Evolutionary conservation across 169 alveolate species (phyloP).

Genomic region (Cystoisospora suis): DNA sequence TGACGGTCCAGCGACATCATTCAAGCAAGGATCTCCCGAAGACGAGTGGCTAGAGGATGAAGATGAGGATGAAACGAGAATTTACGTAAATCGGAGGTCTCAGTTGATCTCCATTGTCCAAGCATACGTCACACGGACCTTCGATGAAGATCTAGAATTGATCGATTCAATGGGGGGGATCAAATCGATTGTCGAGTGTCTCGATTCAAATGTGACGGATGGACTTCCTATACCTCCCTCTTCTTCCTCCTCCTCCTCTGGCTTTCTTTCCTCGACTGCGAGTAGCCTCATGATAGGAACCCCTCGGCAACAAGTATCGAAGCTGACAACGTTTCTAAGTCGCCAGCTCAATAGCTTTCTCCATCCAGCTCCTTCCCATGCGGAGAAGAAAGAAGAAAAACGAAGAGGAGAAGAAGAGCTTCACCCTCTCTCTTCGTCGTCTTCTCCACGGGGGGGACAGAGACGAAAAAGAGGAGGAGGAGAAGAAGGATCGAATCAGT

Average conservation of each 20-base stretch:
- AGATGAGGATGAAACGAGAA: slow-evolving; percentile 12
- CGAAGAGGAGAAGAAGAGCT: background rate
- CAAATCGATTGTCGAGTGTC: slow-evolving; percentile 49
- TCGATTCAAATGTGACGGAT: slow-evolving; percentile 34
- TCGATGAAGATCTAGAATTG: slow-evolving; percentile 57
- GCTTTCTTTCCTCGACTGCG: background rate
- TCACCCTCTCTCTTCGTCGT: too few relatives aligned
- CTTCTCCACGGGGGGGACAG: too few relatives aligned
- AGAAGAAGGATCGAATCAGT: background rate
- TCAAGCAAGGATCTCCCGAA: slow-evolving; percentile 37
- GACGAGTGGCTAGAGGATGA: slow-evolving; percentile 38
- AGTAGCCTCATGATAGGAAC: background rate
- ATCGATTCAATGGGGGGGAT: slow-evolving; percentile 64
- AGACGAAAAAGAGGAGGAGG: background rate
- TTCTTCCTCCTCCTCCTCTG: background rate
- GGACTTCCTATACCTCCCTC: slow-evolving; percentile 36
- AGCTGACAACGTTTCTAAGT: too few relatives aligned
- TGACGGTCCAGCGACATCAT: slow-evolving; percentile 42
- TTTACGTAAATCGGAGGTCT: slow-evolving; percentile 4
- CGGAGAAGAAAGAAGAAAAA: background rate
- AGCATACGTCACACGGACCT: slow-evolving; percentile 62
- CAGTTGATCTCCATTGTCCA: slow-evolving; percentile 51
- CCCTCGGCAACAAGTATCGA: too few relatives aligned
- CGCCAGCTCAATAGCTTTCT: too few relatives aligned
- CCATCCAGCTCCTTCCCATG: too few relatives aligned